Evolutionary conservation across 2,329 filamentous ascomycete species (phyloP).

Genomic region (Amesomyces nigricolor): DNA sequence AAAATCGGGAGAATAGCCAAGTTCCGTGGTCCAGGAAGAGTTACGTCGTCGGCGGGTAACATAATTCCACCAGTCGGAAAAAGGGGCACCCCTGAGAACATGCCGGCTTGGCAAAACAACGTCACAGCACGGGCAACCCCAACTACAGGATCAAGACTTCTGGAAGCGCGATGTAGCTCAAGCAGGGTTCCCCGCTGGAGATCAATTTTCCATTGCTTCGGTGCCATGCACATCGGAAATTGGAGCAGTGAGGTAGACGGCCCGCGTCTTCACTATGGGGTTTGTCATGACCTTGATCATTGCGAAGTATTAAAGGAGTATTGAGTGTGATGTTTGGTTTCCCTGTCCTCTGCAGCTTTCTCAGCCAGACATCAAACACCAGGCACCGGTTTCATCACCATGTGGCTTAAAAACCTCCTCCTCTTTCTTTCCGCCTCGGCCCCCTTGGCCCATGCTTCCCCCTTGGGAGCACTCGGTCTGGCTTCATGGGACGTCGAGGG

Average conservation of each 20-base stretch:
- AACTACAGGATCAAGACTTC: background rate
- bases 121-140: conserved; percentile 13
- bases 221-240: background rate
- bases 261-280: background rate
- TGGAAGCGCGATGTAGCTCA: background rate
- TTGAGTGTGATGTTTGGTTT: no score
- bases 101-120: conserved; percentile 10
- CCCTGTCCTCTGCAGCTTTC: background rate
- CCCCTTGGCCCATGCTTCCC: background rate
- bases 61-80: conserved; percentile 18
- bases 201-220: conserved; percentile 10
- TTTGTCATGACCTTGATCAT: background rate
- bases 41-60: background rate
- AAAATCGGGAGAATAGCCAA: background rate
- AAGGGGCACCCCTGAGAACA: background rate
- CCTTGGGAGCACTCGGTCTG: conserved; percentile 13
- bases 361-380: background rate
- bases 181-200: conserved; percentile 20
- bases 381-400: conserved; percentile 6
- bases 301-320: no score
- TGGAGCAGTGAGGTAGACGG: background rate
- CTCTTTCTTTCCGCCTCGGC: conserved; percentile 4
- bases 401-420: conserved; percentile 14
- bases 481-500: conserved; percentile 23
- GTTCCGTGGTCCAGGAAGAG: background rate